Evolutionary conservation across 1,284 basidiomycete genomes (phyloP).

Genomic region (Cutaneotrichosporon sp.): DNA sequence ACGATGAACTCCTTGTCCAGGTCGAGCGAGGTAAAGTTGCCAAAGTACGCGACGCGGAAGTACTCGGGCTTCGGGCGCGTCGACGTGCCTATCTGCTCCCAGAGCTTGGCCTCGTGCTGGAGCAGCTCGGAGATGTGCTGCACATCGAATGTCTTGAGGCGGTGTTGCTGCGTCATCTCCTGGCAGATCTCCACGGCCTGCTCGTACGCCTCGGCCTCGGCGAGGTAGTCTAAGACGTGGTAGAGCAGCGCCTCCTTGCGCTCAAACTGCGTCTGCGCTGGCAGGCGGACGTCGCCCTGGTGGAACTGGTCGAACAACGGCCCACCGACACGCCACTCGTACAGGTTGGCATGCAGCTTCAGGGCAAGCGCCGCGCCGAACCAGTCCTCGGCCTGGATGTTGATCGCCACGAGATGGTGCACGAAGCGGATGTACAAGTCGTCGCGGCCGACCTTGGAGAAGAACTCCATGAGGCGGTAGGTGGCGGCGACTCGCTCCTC

Average conservation of each 20-base stretch:
- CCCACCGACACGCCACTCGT: conserved; percentile 79
- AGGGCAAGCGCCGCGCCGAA: conserved; percentile 90
- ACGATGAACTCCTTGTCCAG: conserved; percentile 52
- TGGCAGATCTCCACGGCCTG: conserved; percentile 90
- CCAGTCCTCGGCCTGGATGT: conserved; percentile 82
- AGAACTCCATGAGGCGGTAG: conserved; percentile 88
- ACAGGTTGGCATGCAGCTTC: conserved; percentile 89
- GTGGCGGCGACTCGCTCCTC: conserved; percentile 94
- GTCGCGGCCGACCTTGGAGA: conserved; percentile 78
- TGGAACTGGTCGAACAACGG: conserved; percentile 77
- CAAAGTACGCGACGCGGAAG: conserved; percentile 69
- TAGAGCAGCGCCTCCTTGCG: conserved; percentile 88
- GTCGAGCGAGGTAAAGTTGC: conserved; percentile 45
- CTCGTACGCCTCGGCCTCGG: conserved; percentile 95
- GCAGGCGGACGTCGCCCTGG: conserved; percentile 69
- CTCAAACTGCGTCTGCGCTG: conserved; percentile 90
- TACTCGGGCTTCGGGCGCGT: conserved; percentile 86
- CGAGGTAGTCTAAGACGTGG: conserved; percentile 82
- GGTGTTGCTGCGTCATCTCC: conserved; percentile 81
- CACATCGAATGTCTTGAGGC: conserved; percentile 84
- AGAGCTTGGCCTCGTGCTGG: conserved; percentile 75
- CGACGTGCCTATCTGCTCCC: conserved; percentile 79
- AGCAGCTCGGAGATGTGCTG: conserved; percentile 79
- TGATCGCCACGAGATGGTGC: conserved; percentile 86
- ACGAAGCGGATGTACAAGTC: conserved; percentile 94